Percentiles rank a stretch among this genome's conserved stretches.
Conservation (phyloP, 2,329 filamentous ascomycete genomes). For the Tolypocladium inflatum region DNA sequence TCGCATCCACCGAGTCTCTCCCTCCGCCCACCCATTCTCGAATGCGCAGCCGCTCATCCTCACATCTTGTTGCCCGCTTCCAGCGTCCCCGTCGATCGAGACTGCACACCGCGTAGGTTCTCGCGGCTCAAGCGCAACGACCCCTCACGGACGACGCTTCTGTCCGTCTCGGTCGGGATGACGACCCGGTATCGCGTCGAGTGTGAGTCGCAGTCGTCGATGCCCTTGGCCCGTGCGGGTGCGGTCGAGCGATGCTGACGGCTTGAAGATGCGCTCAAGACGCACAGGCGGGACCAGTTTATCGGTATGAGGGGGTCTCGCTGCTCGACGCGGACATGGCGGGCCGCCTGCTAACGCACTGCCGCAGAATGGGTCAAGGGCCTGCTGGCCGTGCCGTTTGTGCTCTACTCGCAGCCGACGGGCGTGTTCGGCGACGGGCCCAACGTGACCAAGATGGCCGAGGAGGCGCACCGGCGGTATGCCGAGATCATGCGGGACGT, state of each 20-base stretch:
- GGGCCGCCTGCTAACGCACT: background rate
- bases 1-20: background rate
- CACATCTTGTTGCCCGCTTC: background rate
- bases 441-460: slow-evolving; percentile 61
- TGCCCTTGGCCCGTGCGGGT: background rate
- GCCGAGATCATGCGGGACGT: slow-evolving; percentile 93
- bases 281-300: slow-evolving; percentile 83
- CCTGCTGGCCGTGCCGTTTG: slow-evolving; percentile 87
- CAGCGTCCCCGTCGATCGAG: background rate
- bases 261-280: slow-evolving; percentile 56
- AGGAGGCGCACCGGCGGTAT: slow-evolving; percentile 77
- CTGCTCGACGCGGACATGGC: background rate
- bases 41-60: background rate
- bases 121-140: background rate
- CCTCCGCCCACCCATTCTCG: background rate
- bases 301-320: slow-evolving; percentile 43
- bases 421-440: slow-evolving; percentile 67
- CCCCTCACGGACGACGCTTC: background rate
- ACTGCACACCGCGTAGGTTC: background rate
- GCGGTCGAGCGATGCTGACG: slow-evolving; percentile 8
- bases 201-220: slow-evolving; percentile 49
- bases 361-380: slow-evolving; percentile 86
- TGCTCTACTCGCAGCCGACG: slow-evolving; percentile 90
- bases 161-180: slow-evolving; percentile 27
- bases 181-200: slow-evolving; percentile 62